Conservation (phyloP, 176 grass and related monocot species). For the bread wheat (Triticum aestivum) region IWGSC_CS_RefSeq_v2.1 NC_057795.1:684618409-684618908, state of each 20-base stretch:
- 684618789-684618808: neutral
- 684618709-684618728: neutral
- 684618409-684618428: constrained; percentile 91
- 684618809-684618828: constrained; percentile 5
- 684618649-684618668: constrained; percentile 18
- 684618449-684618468: constrained; percentile 81
- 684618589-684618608: neutral
- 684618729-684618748: neutral
- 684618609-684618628: neutral
- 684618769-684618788: neutral
- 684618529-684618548: neutral
- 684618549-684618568: neutral
- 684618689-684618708: too few species aligned
- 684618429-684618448: constrained; percentile 76
- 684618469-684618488: constrained; percentile 90
- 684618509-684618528: constrained; percentile 17
- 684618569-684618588: neutral
- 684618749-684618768: neutral
- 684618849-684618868: neutral
- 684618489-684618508: constrained; percentile 63
- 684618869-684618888: neutral
- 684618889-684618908: neutral
- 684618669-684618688: neutral
- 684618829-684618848: neutral
- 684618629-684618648: neutral